Percentiles rank a stretch among this genome's conserved stretches.
Conservation (phyloP, 2,329 filamentous ascomycete species). For the Neospermospora avenae region DNA sequence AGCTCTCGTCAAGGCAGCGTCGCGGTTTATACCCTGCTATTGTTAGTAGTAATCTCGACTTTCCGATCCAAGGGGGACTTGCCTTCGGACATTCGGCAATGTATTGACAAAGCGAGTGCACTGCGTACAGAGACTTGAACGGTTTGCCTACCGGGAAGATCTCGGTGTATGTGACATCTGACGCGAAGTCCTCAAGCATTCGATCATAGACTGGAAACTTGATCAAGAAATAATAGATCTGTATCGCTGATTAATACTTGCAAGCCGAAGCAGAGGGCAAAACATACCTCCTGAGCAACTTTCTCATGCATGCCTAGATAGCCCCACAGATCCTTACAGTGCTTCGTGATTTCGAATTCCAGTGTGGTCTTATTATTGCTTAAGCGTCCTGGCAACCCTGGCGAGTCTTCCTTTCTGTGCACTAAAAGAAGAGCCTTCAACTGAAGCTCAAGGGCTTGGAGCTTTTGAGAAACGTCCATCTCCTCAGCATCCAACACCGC, state of each 20-base stretch:
- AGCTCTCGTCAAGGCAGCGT: conserved; percentile 41
- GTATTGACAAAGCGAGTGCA: conserved; percentile 63
- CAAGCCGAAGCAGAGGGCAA: neutral
- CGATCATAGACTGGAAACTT: conserved; percentile 66
- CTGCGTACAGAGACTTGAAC: conserved; percentile 70
- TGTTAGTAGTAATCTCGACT: conserved; percentile 18
- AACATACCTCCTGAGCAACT: conserved; percentile 61
- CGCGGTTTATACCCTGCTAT: conserved; percentile 27
- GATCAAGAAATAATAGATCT: conserved; percentile 68
- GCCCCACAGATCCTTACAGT: conserved; percentile 81
- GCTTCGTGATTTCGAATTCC: conserved; percentile 74
- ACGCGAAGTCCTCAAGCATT: conserved; percentile 57
- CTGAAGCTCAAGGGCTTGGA: conserved; percentile 62
- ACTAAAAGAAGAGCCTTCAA: conserved; percentile 66
- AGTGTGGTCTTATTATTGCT: conserved; percentile 57
- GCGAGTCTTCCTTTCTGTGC: conserved; percentile 51
- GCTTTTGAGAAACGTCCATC: conserved; percentile 54
- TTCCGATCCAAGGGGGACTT: conserved; percentile 13
- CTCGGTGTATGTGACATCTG: conserved; percentile 50
- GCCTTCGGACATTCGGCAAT: conserved; percentile 39
- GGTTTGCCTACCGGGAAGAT: conserved; percentile 68
- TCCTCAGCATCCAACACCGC: conserved; percentile 60
- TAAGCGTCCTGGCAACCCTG: conserved; percentile 42
- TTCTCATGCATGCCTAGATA: conserved; percentile 72
- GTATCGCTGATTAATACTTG: neutral